phyloP scores from a whole-genome alignment of 2,329 filamentous ascomycete genomes.

The Hymenoscyphus fructigenus region DNA sequence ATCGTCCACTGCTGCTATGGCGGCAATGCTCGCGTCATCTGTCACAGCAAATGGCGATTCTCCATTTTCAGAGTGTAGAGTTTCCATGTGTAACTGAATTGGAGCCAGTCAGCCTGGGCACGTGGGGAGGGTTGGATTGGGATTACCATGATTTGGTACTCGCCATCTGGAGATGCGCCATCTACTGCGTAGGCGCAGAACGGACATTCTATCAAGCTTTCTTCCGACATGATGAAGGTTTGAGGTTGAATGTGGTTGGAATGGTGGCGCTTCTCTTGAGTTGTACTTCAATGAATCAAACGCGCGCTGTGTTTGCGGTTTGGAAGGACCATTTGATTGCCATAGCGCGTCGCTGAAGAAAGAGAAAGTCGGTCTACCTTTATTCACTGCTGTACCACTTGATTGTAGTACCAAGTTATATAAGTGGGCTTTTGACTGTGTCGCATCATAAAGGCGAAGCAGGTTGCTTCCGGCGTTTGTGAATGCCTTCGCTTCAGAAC shows the following conservation, averaged over 20 bases:
- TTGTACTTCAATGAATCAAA: background rate
- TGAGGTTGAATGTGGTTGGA: background rate
- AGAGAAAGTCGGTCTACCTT: background rate
- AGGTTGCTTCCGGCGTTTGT: background rate
- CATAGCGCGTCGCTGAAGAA: background rate
- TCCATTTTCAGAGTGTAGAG: constrained; percentile 34
- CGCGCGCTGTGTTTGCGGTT: background rate
- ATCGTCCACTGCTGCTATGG: constrained; percentile 19
- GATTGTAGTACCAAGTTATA: background rate
- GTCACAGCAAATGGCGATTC: constrained; percentile 34
- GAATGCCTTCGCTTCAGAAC: background rate
- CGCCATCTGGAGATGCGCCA: constrained; percentile 27
- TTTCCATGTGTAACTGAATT: constrained; percentile 35
- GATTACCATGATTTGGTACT: constrained; percentile 42
- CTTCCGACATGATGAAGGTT: constrained; percentile 19
- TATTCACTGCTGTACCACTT: background rate
- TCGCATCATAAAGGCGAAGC: background rate
- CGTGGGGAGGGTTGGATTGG: constrained; percentile 3
- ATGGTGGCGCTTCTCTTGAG: constrained; percentile 1
- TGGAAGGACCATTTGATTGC: background rate
- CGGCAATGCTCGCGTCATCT: constrained; percentile 29
- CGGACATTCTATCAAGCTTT: constrained; percentile 37
- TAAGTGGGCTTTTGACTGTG: background rate
- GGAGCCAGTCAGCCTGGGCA: constrained; percentile 15
- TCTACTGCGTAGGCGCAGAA: constrained; percentile 41